Conservation (phyloP, 805 yeast genomes). For the Candida endomychidarum region DNA sequence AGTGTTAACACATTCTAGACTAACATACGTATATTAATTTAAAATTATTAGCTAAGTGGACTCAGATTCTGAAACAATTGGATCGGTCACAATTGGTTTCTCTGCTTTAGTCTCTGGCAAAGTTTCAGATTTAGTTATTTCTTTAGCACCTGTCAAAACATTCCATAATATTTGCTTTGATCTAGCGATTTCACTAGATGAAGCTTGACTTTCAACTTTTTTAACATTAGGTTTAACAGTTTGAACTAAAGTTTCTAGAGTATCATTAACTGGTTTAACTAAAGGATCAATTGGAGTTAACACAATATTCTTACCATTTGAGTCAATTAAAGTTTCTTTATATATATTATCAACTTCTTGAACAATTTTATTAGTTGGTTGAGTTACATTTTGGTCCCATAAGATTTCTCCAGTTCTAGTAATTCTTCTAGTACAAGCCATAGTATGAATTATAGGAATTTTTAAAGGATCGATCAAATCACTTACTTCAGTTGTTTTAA, state of each 20-base stretch:
- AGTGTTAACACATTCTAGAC: not conserved
- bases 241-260: slow-evolving; percentile 46
- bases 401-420: slow-evolving; percentile 13
- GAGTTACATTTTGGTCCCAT: slow-evolving; percentile 23
- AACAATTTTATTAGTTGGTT: slow-evolving; percentile 51
- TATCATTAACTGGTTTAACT: slow-evolving; percentile 59
- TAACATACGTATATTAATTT: slow-evolving; percentile 4
- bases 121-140: too few relatives aligned
- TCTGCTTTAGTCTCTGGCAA: too few relatives aligned
- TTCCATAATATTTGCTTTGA: slow-evolving; percentile 14
- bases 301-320: slow-evolving; percentile 61
- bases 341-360: slow-evolving; percentile 49
- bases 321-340: slow-evolving; percentile 52
- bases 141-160: slow-evolving; percentile 8
- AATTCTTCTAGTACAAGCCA: slow-evolving; percentile 15
- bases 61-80: not conserved
- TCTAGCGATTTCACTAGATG: slow-evolving; percentile 53
- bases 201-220: slow-evolving; percentile 41
- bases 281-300: slow-evolving; percentile 64
- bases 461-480: slow-evolving; percentile 49
- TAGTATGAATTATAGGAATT: slow-evolving; percentile 49
- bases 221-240: slow-evolving; percentile 46
- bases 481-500: slow-evolving; percentile 53
- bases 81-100: not conserved
- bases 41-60: too few relatives aligned